Percentiles rank a stretch among this genome's conserved stretches.
Conservation (phyloP, 306 rosid genomes). For the Coriaria nepalensis region DNA sequence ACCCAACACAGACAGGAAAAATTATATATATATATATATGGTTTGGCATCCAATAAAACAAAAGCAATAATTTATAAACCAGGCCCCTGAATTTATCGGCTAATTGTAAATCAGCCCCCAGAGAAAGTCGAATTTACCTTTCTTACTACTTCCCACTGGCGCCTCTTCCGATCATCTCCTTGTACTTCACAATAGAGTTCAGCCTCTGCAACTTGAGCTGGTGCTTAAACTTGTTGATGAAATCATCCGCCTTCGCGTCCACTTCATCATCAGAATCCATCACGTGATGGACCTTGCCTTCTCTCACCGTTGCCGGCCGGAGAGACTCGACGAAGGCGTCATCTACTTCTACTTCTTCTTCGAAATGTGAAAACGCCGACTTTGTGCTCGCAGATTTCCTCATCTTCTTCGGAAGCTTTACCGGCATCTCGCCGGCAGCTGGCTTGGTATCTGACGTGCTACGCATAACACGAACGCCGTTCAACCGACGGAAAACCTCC, state of each 20-base stretch:
- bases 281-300: constrained; percentile 18
- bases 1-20: too few relatives aligned
- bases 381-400: constrained; percentile 68
- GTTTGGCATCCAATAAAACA: too few relatives aligned
- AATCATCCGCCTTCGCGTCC: constrained; percentile 72
- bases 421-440: constrained; percentile 42
- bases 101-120: background rate
- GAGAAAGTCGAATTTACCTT: background rate
- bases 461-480: constrained; percentile 26
- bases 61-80: background rate
- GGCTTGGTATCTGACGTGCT: constrained; percentile 55
- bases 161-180: constrained; percentile 40
- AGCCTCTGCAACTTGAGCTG: constrained; percentile 73
- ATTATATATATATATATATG: too few relatives aligned
- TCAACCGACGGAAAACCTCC: constrained; percentile 40
- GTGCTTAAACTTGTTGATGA: constrained; percentile 75
- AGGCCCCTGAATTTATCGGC: too few relatives aligned
- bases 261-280: constrained; percentile 39
- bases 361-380: constrained; percentile 47
- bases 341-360: constrained; percentile 40
- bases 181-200: constrained; percentile 49
- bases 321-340: constrained; percentile 40
- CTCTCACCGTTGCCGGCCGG: constrained; percentile 59
- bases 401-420: constrained; percentile 56
- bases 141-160: constrained; percentile 12